Base-by-base conservation (phyloP, 495 filamentous ascomycete genomes). In the Penicillium pulvis region DNA sequence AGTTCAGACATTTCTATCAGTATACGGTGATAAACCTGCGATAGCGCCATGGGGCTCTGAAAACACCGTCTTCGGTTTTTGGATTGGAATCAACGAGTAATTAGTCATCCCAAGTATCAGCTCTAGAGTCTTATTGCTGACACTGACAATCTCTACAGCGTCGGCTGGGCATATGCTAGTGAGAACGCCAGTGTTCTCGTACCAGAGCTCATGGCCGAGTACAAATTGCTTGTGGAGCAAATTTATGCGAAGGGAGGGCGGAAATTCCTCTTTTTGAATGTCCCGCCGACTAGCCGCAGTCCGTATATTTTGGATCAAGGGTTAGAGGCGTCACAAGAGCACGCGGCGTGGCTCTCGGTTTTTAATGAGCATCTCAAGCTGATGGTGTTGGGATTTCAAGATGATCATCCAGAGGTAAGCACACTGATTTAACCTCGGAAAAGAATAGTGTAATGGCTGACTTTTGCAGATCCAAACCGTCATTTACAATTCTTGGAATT, bases 31-130 rank as follows among this genome's bases (percentile, higher is more conserved):
- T 9, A 71, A 68, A 43, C 70, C 81, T 5, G 56, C 53, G 2
- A 68, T 65, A 52, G 83, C 83, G 17, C 76, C 81, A 3, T 92
- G 89, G 90, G 80, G 74, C 11, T 76, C 82, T 2, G 65, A 75
- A 7, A 75, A 90, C 56, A 76, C 81, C 0, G 76, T 93, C 28
- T 90, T 90, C 69, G 82, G 81, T 3, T 74, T 90, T 44, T 94
- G 86, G 81, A 87, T 92, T 52, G 90, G 90, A 35, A 86, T 94
- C 59, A 94, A 94, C 59, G 90, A 94, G 75, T 76, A 70, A 33
- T 42, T 30, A 12, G 20, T 23, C 20, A 23, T 23, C 20, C 20
- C 20, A 23, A 2, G 20, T 23, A 23, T 23, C 20, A 1, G 2
- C 20, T 23, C 20, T 23, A 23, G 20, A 2, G 20, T 23, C 2